phyloP scores from a whole-genome alignment of 2,329 filamentous ascomycete species.

The Venturia asperata region DNA sequence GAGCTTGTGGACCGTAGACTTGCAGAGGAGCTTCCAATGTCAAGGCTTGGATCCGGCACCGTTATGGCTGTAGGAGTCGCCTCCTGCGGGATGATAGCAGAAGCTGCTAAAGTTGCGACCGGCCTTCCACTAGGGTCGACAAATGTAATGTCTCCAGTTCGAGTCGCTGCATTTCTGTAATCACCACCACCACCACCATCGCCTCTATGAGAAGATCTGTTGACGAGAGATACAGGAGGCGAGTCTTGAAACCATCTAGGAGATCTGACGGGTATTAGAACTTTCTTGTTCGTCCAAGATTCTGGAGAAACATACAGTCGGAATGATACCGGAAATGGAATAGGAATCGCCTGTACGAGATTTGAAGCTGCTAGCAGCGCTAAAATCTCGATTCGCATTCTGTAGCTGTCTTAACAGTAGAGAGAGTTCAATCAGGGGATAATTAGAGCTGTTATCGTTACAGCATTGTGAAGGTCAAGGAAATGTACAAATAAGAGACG shows the following conservation, averaged over 20 bases:
- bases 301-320: neutral
- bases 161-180: neutral
- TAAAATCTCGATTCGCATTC: neutral
- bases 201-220: neutral
- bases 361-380: slow-evolving; percentile 19
- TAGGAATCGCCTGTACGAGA: slow-evolving; percentile 1
- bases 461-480: neutral
- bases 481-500: neutral
- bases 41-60: neutral
- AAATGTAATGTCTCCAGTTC: slow-evolving; percentile 9
- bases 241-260: slow-evolving; percentile 9
- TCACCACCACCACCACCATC: neutral
- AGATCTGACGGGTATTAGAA: neutral
- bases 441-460: neutral
- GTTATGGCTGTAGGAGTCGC: neutral
- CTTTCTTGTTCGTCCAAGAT: neutral
- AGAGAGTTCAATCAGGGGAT: neutral
- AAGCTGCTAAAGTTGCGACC: slow-evolving; percentile 11
- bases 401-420: neutral
- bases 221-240: slow-evolving; percentile 14
- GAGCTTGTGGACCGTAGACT: neutral
- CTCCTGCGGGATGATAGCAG: neutral
- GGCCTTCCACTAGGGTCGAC: slow-evolving; percentile 13
- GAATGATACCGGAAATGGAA: neutral
- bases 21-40: neutral